Evolutionary conservation across 2,329 filamentous ascomycete species (phyloP).

Genomic region (Diaporthe vexans): DNA sequence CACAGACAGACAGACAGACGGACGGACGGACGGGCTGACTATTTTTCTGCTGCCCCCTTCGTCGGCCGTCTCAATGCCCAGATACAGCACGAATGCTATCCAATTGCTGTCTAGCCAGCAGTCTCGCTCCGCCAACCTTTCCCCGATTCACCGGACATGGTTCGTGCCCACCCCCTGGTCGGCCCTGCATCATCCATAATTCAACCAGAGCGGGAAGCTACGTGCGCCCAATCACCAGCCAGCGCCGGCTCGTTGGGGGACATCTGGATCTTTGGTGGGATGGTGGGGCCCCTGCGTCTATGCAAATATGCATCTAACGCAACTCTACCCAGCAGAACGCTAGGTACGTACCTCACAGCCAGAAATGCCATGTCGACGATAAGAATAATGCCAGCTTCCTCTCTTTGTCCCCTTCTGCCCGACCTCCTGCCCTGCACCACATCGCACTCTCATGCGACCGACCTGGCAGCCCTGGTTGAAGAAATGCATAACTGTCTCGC

Average conservation of each 20-base stretch:
- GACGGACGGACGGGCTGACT: constrained; percentile 3
- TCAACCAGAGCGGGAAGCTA: constrained; percentile 35
- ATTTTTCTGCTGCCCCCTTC: not conserved
- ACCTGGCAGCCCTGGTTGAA: too few relatives aligned
- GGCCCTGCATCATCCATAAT: constrained; percentile 37
- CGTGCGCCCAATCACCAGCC: constrained; percentile 35
- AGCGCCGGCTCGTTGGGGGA: constrained; percentile 40
- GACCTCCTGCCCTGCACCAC: not conserved
- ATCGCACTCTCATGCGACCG: not conserved
- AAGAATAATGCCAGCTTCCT: not conserved
- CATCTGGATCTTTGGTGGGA: constrained; percentile 41
- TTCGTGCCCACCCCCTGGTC: constrained; percentile 29
- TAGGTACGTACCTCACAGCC: not conserved
- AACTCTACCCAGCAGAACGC: too few relatives aligned
- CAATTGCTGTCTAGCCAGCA: not conserved
- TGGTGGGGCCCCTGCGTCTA: constrained; percentile 33
- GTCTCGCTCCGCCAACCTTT: constrained; percentile 9
- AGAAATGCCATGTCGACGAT: not conserved
- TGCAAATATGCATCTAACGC: not conserved
- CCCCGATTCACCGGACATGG: constrained; percentile 31
- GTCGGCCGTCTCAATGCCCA: not conserved
- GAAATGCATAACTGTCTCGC: not conserved
- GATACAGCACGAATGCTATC: not conserved
- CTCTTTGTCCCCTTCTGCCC: not conserved
- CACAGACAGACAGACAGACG: constrained; percentile 14